A percentile compares a stretch with the other conserved stretches of the same genome.
These are phyloP conservation scores for Arthromyces matolae DNA, from an alignment of 768 basidiomycete species.

Conservation along the genomic window DNA sequence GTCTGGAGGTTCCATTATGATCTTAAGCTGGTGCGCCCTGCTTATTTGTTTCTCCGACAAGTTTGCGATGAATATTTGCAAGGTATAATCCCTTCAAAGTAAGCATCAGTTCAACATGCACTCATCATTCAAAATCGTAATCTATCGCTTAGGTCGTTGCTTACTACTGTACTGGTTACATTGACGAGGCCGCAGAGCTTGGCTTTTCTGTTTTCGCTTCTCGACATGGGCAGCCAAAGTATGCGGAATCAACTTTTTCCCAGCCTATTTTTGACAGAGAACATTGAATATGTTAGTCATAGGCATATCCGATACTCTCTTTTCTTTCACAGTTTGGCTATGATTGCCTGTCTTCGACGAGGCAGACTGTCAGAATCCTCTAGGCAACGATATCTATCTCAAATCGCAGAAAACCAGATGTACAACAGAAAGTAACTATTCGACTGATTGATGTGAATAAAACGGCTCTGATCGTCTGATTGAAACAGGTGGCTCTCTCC, in stretches of 20 bases:
- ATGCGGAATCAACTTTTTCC: conserved; percentile 18
- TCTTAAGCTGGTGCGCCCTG: conserved; percentile 52
- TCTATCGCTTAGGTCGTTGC: conserved; percentile 46
- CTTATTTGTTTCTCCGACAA: not conserved
- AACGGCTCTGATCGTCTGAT: too few species aligned
- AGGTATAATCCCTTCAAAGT: conserved; percentile 72
- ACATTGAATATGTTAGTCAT: conserved; percentile 39
- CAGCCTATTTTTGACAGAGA: not conserved
- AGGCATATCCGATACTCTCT: conserved; percentile 64
- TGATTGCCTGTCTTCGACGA: conserved; percentile 56
- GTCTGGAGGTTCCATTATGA: conserved; percentile 48
- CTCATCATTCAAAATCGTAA: not conserved
- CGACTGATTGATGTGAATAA: not conserved
- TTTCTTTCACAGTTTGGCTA: conserved; percentile 68
- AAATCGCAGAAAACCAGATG: conserved; percentile 57
- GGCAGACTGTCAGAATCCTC: conserved; percentile 33
- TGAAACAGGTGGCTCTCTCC: conserved; percentile 60
- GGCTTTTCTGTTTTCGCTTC: conserved; percentile 62
- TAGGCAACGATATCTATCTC: conserved; percentile 43
- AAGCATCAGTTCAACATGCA: not conserved
- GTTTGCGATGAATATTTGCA: not conserved
- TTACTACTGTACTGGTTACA: conserved; percentile 58
- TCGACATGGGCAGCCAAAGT: conserved; percentile 64
- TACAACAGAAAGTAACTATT: conserved; percentile 53
- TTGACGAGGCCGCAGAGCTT: conserved; percentile 54